Evolutionary conservation across 2,329 filamentous ascomycete species (phyloP), one percentile per base, ranked within the genome.

Genomic region (Podosphaera xanthii): DNA sequence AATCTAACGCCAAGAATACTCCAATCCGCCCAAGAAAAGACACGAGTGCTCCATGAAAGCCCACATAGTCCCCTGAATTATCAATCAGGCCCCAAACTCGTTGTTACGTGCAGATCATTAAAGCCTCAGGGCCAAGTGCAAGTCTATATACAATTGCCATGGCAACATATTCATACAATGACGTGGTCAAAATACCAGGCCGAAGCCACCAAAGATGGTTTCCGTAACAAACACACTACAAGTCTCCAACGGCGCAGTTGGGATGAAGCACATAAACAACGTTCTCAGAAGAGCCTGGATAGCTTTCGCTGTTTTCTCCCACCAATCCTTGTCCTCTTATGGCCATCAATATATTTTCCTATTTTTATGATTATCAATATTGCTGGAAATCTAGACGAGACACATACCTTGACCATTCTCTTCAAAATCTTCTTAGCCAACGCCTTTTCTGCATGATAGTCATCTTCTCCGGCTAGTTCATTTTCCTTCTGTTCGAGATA

Each of bases 401-500:
- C 34, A 40, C 38, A 68, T 75, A 92, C 89, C 83, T 92, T 96
- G 68, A 96, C 86, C 84, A 97, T 94, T 71, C 87, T 84, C 77
- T 87, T 94, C 65, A 98, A 73, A 58, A 98, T 91, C 78, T 95
- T 92, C 69, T 75, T 79, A 12, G 83, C 84, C 59, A 95, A 72
- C 2, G 75, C 75, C 68, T 81, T 79, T 72, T 97, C 89, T 14
- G 74, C 75, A 68, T 90, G 79, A 67, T 94, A 77, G 65, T 90
- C 87, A 59, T 94, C 88, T 70, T 94, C 84, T 49, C 75, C 84
- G 42, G 85, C 77, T 61, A 98, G 73, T 68, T 94, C 85, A 22
- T 82, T 79, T 70, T 98, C 92, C 66, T 86, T 86, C 71, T 91
- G 83, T 73, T 97, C 91, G 31, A 97, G 76, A 70, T 95, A 98